phyloP scores from a whole-genome alignment of 108 stramenopile genomes.

The Pseudonitzschia pungens region DNA sequence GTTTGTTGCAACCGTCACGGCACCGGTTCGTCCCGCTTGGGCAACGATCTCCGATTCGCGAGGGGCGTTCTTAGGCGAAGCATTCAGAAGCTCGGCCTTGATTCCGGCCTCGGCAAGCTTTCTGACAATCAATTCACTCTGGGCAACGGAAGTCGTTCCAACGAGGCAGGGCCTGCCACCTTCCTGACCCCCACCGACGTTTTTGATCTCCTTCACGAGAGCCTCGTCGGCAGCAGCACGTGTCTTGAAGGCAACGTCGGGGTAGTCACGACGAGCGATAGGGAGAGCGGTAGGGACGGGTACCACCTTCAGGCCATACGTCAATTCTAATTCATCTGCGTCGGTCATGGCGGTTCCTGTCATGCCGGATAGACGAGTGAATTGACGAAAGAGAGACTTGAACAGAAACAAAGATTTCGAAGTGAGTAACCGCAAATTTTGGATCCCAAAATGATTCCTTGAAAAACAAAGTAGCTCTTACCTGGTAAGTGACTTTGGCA shows the following conservation, averaged over 20 bases:
- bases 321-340: slow-evolving; percentile 82
- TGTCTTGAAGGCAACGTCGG: slow-evolving; percentile 91
- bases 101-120: slow-evolving; percentile 83
- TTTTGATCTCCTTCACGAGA: slow-evolving; percentile 78
- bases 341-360: slow-evolving; percentile 93
- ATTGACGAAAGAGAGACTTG: slow-evolving; percentile 86
- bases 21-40: slow-evolving; percentile 92
- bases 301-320: slow-evolving; percentile 80
- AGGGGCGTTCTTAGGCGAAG: slow-evolving; percentile 88
- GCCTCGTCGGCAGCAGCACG: slow-evolving; percentile 86
- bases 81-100: slow-evolving; percentile 87
- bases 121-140: slow-evolving; percentile 81
- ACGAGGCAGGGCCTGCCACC: slow-evolving; percentile 90
- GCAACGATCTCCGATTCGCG: slow-evolving; percentile 93
- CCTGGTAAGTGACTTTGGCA: slow-evolving; percentile 96
- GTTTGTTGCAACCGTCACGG: slow-evolving; percentile 97
- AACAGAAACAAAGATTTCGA: slow-evolving; percentile 1
- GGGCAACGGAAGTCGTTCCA: slow-evolving; percentile 91
- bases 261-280: slow-evolving; percentile 90
- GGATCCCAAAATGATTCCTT: no score
- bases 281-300: slow-evolving; percentile 93
- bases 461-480: no score
- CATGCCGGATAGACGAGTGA: slow-evolving; percentile 89
- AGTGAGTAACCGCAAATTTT: slow-evolving; percentile 5
- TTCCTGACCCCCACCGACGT: slow-evolving; percentile 65